These are phyloP conservation scores for Trypanosoma lewisi DNA, from an alignment of 208 protist genomes.

Conservation along the genomic window DNA sequence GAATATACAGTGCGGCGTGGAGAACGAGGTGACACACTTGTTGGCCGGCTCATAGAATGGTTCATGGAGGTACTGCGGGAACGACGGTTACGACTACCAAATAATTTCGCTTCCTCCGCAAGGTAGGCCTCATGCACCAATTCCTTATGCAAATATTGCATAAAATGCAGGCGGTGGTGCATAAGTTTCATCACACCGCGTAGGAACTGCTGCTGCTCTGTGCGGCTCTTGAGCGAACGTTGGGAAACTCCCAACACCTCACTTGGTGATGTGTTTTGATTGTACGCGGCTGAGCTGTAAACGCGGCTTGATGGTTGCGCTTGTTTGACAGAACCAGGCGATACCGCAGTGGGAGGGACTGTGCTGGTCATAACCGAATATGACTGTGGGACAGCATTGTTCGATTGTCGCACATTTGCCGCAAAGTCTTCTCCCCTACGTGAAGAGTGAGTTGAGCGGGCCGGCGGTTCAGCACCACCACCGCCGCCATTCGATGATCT, in stretches of 20 bases:
- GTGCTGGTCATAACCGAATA: not conserved
- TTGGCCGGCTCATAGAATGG: conserved; percentile 13
- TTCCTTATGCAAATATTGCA: conserved; percentile 85
- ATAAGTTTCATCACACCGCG: conserved; percentile 63
- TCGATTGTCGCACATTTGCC: too few relatives aligned
- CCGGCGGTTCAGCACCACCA: not conserved
- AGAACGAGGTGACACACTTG: conserved; percentile 20
- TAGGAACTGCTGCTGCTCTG: conserved; percentile 46
- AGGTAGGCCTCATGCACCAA: conserved; percentile 81
- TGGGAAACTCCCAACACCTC: conserved; percentile 23
- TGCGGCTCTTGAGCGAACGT: conserved; percentile 25
- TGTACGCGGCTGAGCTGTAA: not conserved
- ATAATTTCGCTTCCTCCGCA: conserved; percentile 59
- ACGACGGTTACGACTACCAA: conserved; percentile 27
- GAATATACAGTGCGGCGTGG: conserved; percentile 21
- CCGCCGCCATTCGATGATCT: not conserved
- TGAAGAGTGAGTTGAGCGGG: not conserved
- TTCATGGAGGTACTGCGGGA: conserved; percentile 16
- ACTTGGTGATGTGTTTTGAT: conserved; percentile 23
- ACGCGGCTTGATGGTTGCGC: conserved; percentile 16
- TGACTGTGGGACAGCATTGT: not conserved
- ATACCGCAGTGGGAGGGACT: not conserved
- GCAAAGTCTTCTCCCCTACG: not conserved
- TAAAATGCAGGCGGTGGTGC: conserved; percentile 83
- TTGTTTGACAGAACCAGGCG: not conserved